Evolutionary conservation across 495 filamentous ascomycete species (phyloP), one percentile per base, ranked within the genome.

Genomic region (Penicillium angulare): DNA sequence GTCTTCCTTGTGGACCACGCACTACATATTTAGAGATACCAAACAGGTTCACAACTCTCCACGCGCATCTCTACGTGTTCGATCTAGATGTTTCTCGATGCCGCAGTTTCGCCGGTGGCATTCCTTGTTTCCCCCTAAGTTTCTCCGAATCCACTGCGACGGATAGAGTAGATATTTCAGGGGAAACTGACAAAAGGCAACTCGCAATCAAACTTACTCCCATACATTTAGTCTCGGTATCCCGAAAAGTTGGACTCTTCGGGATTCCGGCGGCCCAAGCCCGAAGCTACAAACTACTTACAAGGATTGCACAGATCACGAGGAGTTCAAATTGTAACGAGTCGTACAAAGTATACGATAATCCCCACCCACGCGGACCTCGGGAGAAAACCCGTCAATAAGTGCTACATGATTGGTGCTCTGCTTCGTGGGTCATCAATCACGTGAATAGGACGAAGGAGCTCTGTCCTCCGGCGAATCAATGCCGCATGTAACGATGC

Each of bases 381-480:
- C n/a, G n/a, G n/a, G n/a, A n/a, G 29, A 34, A 38, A 47, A 44
- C 7, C 16, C 21, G 45, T 24, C 45, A 48, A 58, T 58, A 33
- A 13, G 20, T 7, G 12, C 7, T 3, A 23, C 36, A 7, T 56
- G 49, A 62, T 62, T 62, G 55, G 59, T 34, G 8, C 43, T 47
- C 39, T 22, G 45, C 43, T 12, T 33, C 44, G 27, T 44, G 60
- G 55, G 53, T 50, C 46, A 33, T 20, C 29, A 15, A 24, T 61
- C 61, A 64, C 61, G 61, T 61, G 61, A 29, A 43, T 42, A 24
- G 22, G 38, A 32, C 27, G 36, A 35, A 39, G 61, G 61, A 64
- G 61, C 61, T 53, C 61, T 59, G 61, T 64, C 56, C 55, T 64
- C 61, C 61, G 61, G 52, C 57, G 53, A 60, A 60, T 60, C 56